Evolutionary conservation across 2,329 filamentous ascomycete species (phyloP).

Genomic region (Helotiales sp.): DNA sequence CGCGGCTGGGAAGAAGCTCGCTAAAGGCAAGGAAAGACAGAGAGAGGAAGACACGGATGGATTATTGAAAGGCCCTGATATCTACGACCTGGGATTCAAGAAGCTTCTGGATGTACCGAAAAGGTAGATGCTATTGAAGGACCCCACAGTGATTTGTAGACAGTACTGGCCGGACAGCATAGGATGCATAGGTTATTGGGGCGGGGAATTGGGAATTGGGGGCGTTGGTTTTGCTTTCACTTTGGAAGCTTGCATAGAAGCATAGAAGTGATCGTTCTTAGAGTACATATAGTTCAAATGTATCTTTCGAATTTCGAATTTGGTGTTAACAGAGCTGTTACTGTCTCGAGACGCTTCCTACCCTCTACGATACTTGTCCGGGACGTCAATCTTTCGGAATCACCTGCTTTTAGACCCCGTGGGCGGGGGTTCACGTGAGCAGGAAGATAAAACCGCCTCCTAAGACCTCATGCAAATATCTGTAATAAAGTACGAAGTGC

Average conservation of each 20-base stretch:
- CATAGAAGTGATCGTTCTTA: background rate
- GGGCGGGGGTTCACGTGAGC: no score
- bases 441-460: no score
- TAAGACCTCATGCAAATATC: no score
- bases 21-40: slow-evolving; percentile 15
- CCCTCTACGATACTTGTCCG: no score
- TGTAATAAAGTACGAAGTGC: no score
- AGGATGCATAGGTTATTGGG: background rate
- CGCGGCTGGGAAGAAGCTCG: background rate
- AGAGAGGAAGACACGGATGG: slow-evolving; percentile 8
- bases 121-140: background rate
- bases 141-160: background rate
- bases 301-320: background rate
- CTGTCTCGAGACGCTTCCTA: background rate
- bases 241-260: background rate
- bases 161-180: slow-evolving; percentile 1
- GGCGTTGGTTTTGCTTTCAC: background rate
- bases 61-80: slow-evolving; percentile 3
- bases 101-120: background rate
- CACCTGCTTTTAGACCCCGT: no score
- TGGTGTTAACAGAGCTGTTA: background rate
- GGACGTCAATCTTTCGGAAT: no score
- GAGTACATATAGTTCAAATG: background rate
- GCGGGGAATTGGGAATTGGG: background rate
- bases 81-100: background rate